Percentiles rank a stretch among this genome's conserved stretches.
Conservation (phyloP, 2,329 filamentous ascomycete species). For the Diplodia corticola region DNA sequence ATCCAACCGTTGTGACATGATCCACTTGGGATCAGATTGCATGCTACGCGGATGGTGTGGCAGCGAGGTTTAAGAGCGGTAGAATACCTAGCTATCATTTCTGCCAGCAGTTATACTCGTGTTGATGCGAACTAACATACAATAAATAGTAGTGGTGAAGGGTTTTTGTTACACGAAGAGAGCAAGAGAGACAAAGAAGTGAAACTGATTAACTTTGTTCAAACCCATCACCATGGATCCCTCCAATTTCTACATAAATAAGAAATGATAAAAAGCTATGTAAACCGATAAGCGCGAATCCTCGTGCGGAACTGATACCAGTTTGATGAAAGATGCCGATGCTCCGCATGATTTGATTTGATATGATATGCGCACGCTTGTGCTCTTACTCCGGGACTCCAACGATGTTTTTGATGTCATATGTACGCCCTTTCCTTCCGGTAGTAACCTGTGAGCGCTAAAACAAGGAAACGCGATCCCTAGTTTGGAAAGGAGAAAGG, state of each 20-base stretch:
- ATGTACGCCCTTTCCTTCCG: neutral
- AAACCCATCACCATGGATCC: neutral
- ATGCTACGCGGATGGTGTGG: neutral
- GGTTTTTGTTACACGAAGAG: neutral
- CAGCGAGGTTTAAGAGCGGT: neutral
- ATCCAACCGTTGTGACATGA: neutral
- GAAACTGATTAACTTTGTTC: neutral
- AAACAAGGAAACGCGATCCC: neutral
- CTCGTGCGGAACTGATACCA: neutral
- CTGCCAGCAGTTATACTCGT: neutral
- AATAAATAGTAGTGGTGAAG: neutral
- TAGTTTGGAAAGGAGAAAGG: neutral
- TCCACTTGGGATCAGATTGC: neutral
- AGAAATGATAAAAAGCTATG: neutral
- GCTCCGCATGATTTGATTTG: neutral
- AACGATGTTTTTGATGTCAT: neutral
- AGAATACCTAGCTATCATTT: neutral
- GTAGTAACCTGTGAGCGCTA: neutral
- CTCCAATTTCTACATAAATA: neutral
- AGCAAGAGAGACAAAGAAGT: neutral
- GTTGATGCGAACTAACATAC: neutral
- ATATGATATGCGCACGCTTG: neutral
- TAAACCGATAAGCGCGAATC: neutral
- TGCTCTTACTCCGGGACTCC: conserved; percentile 10
- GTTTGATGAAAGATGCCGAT: neutral